Evolutionary conservation across 192 early-diverging fungal genomes (phyloP).

Genomic region (Diversispora eburnea): DNA sequence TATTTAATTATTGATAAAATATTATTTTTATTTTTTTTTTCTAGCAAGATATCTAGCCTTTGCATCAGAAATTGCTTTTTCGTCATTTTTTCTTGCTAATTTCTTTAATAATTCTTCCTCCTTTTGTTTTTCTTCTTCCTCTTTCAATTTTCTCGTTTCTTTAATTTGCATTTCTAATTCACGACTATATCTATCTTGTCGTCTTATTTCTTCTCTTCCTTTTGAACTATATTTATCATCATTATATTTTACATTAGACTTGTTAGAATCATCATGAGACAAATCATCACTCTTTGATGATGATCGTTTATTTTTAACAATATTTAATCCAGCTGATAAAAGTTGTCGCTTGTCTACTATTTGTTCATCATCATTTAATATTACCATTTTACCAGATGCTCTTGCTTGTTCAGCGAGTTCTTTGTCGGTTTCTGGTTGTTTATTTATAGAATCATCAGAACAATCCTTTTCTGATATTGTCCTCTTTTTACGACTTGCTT

Average conservation of each 20-base stretch:
- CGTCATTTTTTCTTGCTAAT: conserved; percentile 33
- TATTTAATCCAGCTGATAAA: conserved; percentile 63
- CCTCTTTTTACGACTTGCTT: conserved; percentile 24
- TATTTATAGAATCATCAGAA: neutral
- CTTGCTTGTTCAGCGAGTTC: conserved; percentile 36
- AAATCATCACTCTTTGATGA: neutral
- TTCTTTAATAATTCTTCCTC: conserved; percentile 43
- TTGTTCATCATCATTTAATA: conserved; percentile 66
- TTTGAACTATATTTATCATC: neutral
- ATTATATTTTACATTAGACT: conserved; percentile 33
- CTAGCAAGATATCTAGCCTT: conserved; percentile 44
- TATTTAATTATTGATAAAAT: no score
- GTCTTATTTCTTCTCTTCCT: conserved; percentile 18
- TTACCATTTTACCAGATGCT: conserved; percentile 43
- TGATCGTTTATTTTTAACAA: conserved; percentile 38
- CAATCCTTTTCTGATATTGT: conserved; percentile 6
- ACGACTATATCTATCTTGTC: conserved; percentile 32
- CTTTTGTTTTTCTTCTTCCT: conserved; percentile 40
- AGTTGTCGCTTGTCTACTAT: conserved; percentile 75
- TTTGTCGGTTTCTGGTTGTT: conserved; percentile 30
- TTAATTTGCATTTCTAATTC: conserved; percentile 47
- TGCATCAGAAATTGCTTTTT: conserved; percentile 37
- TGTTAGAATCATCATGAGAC: conserved; percentile 30
- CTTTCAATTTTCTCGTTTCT: conserved; percentile 38
- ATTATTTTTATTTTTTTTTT: conserved; percentile 38